Percentiles rank a stretch among this genome's conserved stretches.
Conservation (phyloP, 306 rosid genomes). For the Rosa rugosa region DNA sequence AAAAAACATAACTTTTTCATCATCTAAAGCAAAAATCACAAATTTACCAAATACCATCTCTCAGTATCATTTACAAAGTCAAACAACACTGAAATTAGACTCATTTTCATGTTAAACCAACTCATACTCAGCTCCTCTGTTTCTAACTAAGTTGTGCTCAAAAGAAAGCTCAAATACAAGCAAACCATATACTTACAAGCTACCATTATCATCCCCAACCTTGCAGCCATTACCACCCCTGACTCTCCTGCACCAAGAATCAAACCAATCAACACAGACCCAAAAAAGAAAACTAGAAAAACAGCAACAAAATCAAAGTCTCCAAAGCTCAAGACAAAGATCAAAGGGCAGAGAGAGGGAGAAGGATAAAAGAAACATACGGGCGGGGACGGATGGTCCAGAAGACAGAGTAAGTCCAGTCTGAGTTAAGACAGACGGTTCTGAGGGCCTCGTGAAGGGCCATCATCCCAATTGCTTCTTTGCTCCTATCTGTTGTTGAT, state of each 20-base stretch:
- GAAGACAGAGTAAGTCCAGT: constrained; percentile 99
- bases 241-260: constrained; percentile 61
- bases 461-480: constrained; percentile 99
- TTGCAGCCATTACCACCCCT: constrained; percentile 99
- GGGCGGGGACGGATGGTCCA: constrained; percentile 99
- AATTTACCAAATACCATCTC: neutral
- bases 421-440: constrained; percentile 63
- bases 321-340: constrained; percentile 15
- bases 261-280: constrained; percentile 35
- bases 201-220: constrained; percentile 97
- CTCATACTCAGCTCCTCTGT: neutral
- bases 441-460: constrained; percentile 99
- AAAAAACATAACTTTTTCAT: neutral
- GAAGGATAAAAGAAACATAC: constrained; percentile 42
- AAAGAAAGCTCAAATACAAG: neutral
- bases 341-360: neutral
- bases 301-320: constrained; percentile 18
- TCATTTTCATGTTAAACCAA: neutral
- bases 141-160: neutral
- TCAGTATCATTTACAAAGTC: neutral
- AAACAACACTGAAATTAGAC: neutral
- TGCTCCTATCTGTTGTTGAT: constrained; percentile 78
- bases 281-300: constrained; percentile 22
- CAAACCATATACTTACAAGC: constrained; percentile 57
- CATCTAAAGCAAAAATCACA: neutral